phyloP scores from a whole-genome alignment of 306 rosid species.

The Acacia crassicarpa region DNA sequence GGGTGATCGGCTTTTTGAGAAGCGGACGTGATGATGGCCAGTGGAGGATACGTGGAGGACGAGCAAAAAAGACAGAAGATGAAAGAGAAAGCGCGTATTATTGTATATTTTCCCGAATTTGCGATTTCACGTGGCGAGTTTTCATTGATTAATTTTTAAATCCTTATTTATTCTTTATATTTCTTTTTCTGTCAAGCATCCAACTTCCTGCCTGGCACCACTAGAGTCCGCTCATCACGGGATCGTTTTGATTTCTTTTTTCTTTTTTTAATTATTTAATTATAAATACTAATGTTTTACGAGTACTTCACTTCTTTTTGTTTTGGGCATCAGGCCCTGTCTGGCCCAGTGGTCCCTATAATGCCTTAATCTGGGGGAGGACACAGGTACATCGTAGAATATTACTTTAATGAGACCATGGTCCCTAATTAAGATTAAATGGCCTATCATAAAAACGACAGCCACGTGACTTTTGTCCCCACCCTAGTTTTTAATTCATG shows the following conservation, averaged over 20 bases:
- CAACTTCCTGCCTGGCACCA: not conserved
- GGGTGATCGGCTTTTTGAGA: not conserved
- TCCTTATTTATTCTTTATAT: not conserved
- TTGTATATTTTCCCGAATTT: not conserved
- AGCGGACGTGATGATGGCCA: not conserved
- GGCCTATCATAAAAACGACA: not conserved
- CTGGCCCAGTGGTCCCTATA: not conserved
- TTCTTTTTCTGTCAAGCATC: not conserved
- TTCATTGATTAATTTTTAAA: not conserved
- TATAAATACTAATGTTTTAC: not conserved
- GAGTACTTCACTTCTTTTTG: not conserved
- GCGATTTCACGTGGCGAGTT: not conserved
- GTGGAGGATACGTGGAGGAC: not conserved
- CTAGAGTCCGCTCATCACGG: constrained; percentile 13
- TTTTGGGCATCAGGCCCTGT: not conserved
- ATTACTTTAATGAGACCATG: not conserved
- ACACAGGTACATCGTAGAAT: not conserved
- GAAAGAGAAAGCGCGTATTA: not conserved
- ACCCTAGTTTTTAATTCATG: not conserved
- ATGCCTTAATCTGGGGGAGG: not conserved
- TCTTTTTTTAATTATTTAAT: not conserved
- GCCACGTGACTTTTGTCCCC: not conserved
- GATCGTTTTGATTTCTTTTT: not conserved
- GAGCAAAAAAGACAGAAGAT: not conserved
- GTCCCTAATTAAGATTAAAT: not conserved